Conservation (phyloP, 805 yeast genomes). For the Kregervanrija delftensis region DNA sequence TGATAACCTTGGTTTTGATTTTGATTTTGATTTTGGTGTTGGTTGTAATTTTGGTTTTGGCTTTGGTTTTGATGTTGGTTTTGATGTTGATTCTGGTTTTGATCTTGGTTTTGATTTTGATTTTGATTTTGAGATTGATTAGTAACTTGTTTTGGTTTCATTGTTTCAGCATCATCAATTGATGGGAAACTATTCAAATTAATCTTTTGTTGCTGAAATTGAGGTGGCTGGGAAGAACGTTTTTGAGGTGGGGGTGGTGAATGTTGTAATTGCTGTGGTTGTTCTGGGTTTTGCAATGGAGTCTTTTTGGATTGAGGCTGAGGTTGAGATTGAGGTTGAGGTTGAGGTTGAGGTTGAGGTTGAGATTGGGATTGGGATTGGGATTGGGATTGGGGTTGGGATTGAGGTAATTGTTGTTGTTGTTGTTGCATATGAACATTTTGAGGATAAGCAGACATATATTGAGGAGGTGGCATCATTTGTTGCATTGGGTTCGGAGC, state of each 20-base stretch:
- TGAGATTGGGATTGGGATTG: constrained; percentile 15
- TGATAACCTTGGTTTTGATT: constrained; percentile 1
- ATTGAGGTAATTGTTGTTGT: constrained; percentile 11
- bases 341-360: constrained; percentile 16
- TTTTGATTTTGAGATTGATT: background rate
- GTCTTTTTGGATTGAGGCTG: constrained; percentile 7
- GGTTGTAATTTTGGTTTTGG: no score
- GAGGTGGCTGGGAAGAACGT: background rate
- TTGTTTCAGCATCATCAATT: constrained; percentile 8
- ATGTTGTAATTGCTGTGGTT: constrained; percentile 12
- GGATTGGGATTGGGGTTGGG: constrained; percentile 18
- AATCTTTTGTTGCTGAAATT: constrained; percentile 10
- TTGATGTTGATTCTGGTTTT: background rate
- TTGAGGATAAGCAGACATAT: background rate
- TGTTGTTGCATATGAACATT: constrained; percentile 11
- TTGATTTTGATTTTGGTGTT: no score
- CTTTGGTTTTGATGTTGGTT: background rate
- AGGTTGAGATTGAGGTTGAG: constrained; percentile 8
- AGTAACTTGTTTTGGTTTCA: no score
- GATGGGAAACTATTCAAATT: constrained; percentile 21
- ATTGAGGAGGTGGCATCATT: constrained; percentile 17
- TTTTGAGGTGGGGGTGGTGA: constrained; percentile 3
- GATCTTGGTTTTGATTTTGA: background rate
- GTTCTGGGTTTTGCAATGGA: constrained; percentile 13
- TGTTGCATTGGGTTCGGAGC: constrained; percentile 18